Base-by-base conservation (phyloP, 106 monocot species). In the Dioscorea zingiberensis region DNA sequence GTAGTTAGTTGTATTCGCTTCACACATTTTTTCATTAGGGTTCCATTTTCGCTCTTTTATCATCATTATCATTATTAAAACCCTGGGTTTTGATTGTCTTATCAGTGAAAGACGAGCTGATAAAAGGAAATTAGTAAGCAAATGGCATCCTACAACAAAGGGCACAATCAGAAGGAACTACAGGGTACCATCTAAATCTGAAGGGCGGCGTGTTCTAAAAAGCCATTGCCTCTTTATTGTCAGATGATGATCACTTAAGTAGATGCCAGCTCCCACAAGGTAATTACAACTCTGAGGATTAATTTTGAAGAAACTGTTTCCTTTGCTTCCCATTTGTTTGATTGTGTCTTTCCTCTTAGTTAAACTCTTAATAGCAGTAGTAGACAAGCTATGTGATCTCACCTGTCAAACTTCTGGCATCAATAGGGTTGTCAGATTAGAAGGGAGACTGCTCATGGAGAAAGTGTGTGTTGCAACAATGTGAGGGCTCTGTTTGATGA, bases 401-500 rank as follows among this genome's bases (percentile, higher is more conserved):
- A 54, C 3, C 53, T 54, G 10, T 54, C 46, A 18, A n/a, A 24
- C 14, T 59, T 25, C 32, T 67, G 55, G 27, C 49, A 14, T 8
- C 54, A 78, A 21, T 51, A 97, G 91, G 95, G 95, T 59, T 97
- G 95, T 74, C 83, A 84, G 61, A 97, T 97, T 74, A 80, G 95
- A 69, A 88, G 95, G 68, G 81, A 97, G 68, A 97, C 66, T 76
- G 91, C 91, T 25, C 95, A 97, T 60, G 85, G 91, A 38, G 95
- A 97, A 72, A 91, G 85, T 48, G 91, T 97, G 1, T 97, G 95
- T 57, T 97, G 88, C 85, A 77, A 97, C 58, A 97, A 97, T 61
- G 88, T 91, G 18, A 83, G 95, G 79, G 95, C 91, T 22, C 74
- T 97, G 27, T 97, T 91, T 55, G 95, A 97, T 72, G 91, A 97